phyloP scores from a whole-genome alignment of 2,329 filamentous ascomycete genomes.

The Dendryphion nanum region DNA sequence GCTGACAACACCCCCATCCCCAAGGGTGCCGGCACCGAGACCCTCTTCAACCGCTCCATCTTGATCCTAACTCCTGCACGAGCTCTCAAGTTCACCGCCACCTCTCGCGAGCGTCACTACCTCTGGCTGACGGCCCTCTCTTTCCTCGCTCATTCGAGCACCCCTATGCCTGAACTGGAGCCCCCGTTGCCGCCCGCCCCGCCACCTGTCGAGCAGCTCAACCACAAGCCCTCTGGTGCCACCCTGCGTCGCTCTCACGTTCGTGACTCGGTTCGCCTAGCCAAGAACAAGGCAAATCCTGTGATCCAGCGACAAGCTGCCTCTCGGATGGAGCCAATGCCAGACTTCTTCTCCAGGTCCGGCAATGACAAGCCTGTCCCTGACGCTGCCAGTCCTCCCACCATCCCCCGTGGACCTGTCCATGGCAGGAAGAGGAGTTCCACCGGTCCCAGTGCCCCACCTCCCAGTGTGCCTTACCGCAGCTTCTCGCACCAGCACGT shows the following conservation, averaged over 20 bases:
- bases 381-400: constrained; percentile 68
- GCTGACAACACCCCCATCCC: constrained; percentile 88
- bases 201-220: constrained; percentile 25
- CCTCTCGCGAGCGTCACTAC: constrained; percentile 81
- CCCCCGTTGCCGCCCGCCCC: constrained; percentile 42
- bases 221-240: constrained; percentile 37
- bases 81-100: constrained; percentile 91
- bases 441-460: constrained; percentile 72
- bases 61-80: constrained; percentile 90
- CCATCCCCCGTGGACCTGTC: constrained; percentile 65
- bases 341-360: constrained; percentile 26
- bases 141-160: constrained; percentile 87
- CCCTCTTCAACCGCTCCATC: constrained; percentile 87
- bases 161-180: constrained; percentile 73
- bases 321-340: constrained; percentile 27
- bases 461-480: constrained; percentile 67
- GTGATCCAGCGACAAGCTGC: constrained; percentile 35
- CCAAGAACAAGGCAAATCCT: constrained; percentile 64
- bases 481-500: constrained; percentile 64
- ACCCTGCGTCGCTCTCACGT: constrained; percentile 59
- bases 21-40: constrained; percentile 57
- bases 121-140: constrained; percentile 93
- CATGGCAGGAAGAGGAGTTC: constrained; percentile 89
- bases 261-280: constrained; percentile 84
- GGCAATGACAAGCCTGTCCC: constrained; percentile 46